phyloP scores from a whole-genome alignment of 179 eudicot genomes.

The Sideroxylon spinosum region DNA sequence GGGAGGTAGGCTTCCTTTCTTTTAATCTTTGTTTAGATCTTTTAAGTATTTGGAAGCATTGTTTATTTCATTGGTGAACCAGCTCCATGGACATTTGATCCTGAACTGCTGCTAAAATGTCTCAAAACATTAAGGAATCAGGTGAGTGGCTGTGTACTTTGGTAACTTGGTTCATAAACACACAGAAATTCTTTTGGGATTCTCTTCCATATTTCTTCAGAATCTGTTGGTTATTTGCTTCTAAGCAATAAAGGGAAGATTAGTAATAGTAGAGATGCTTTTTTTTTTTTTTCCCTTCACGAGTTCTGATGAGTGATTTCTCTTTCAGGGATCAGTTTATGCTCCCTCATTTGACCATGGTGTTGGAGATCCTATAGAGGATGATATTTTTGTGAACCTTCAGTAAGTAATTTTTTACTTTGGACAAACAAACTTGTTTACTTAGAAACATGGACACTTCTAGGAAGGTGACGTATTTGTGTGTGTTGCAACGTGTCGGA shows the following conservation, averaged over 20 bases:
- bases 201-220: background rate
- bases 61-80: conserved; percentile 31
- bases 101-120: conserved; percentile 64
- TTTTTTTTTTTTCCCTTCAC: background rate
- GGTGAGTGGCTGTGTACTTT: conserved; percentile 36
- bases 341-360: conserved; percentile 98
- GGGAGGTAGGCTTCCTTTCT: conserved; percentile 63
- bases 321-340: conserved; percentile 75
- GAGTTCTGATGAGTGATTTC: background rate
- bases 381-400: conserved; percentile 76
- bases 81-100: conserved; percentile 99
- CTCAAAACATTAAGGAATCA: conserved; percentile 59
- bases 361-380: conserved; percentile 92
- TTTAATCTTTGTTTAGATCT: conserved; percentile 14
- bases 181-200: background rate
- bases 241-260: background rate
- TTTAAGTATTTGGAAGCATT: conserved; percentile 17
- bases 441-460: too few species aligned
- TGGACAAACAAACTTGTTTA: background rate
- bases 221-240: background rate
- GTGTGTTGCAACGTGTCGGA: too few species aligned
- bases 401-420: conserved; percentile 47
- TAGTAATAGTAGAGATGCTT: background rate
- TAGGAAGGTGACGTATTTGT: too few species aligned
- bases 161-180: background rate